Conservation (phyloP, 495 filamentous ascomycete genomes). For the Echria macrotheca region DNA sequence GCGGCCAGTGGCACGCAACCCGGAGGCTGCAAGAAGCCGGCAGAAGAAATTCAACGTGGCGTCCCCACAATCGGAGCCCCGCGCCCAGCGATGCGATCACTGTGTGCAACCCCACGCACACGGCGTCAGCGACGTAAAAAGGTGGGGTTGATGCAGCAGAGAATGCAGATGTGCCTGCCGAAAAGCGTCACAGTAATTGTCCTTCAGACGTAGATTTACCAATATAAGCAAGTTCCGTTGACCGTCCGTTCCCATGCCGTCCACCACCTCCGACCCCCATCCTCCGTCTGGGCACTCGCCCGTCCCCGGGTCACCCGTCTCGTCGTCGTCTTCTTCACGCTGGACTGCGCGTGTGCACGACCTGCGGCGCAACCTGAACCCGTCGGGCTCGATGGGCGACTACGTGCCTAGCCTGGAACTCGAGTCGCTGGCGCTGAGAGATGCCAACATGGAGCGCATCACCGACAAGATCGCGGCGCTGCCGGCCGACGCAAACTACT, state of each 20-base stretch:
- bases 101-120: slow-evolving; percentile 8
- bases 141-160: slow-evolving; percentile 18
- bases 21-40: too few species aligned
- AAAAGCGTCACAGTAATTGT: too few species aligned
- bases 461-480: slow-evolving; percentile 94
- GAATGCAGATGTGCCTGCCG: too few species aligned
- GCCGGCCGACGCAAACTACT: slow-evolving; percentile 74
- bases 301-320: not conserved
- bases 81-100: slow-evolving; percentile 7
- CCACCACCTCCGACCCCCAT: not conserved
- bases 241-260: not conserved
- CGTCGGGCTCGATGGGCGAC: slow-evolving; percentile 15
- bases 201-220: too few species aligned
- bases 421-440: slow-evolving; percentile 15
- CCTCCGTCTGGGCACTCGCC: not conserved
- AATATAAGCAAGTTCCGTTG: not conserved
- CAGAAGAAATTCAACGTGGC: slow-evolving; percentile 1
- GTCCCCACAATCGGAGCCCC: not conserved
- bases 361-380: not conserved
- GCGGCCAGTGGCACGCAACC: too few species aligned
- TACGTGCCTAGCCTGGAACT: slow-evolving; percentile 18
- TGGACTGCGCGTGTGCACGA: slow-evolving; percentile 1
- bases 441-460: slow-evolving; percentile 72
- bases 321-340: not conserved
- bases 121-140: slow-evolving; percentile 18